Conservation (phyloP, 2,329 filamentous ascomycete genomes). For the Sphaerulina vaccinii region DNA sequence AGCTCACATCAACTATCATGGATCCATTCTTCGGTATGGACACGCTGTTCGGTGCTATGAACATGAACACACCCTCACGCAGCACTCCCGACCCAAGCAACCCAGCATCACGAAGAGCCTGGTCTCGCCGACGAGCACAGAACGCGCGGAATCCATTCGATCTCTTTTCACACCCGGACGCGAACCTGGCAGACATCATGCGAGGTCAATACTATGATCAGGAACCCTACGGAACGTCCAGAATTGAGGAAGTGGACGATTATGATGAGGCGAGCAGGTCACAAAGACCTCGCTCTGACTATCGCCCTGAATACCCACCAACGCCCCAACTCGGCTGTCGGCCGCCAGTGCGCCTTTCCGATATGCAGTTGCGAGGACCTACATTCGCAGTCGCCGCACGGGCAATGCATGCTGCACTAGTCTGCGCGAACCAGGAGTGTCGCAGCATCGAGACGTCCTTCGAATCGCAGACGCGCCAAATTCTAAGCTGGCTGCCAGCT, state of each 20-base stretch:
- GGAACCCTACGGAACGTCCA: conserved; percentile 3
- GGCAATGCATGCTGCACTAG: conserved; percentile 18
- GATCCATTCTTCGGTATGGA: conserved; percentile 3
- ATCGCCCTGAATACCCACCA: not conserved
- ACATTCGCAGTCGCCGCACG: conserved; percentile 21
- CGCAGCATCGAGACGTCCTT: conserved; percentile 19
- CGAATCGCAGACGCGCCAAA: conserved; percentile 2
- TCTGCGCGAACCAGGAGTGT: conserved; percentile 19
- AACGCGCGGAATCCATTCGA: conserved; percentile 1
- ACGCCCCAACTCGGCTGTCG: not conserved
- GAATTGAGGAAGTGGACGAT: conserved; percentile 15
- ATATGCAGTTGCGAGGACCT: not conserved
- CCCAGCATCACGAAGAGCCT: not conserved
- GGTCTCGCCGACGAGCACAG: conserved; percentile 7
- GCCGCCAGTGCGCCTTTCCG: not conserved
- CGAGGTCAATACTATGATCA: conserved; percentile 12
- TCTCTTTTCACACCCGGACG: not conserved
- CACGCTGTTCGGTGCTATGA: conserved; percentile 14
- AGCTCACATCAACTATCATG: not conserved
- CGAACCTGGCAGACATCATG: conserved; percentile 7
- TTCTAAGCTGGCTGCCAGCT: conserved; percentile 19
- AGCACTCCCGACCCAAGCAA: not conserved
- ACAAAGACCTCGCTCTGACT: not conserved
- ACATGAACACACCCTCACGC: conserved; percentile 8
- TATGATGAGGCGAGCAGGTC: not conserved